Conservation (phyloP, 345 rosid genomes). For the Anacardium occidentale region DNA sequence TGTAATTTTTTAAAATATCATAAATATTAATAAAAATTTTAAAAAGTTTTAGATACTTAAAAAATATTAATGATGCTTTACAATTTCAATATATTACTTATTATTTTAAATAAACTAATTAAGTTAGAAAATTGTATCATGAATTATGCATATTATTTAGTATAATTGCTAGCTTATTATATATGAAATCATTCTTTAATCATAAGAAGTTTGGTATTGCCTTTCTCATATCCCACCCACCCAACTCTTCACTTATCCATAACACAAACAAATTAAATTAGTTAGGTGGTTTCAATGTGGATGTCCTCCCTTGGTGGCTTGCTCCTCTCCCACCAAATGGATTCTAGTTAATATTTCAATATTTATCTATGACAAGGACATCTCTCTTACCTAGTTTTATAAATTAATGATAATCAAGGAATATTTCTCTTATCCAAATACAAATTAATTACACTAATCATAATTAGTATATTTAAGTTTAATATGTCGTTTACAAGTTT, state of each 20-base stretch:
- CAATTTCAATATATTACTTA: too few relatives aligned
- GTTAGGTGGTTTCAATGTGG: constrained; percentile 24
- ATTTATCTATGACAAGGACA: not conserved
- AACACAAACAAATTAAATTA: constrained; percentile 15
- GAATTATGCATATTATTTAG: not conserved
- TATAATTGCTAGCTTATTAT: too few relatives aligned
- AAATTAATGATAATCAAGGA: not conserved
- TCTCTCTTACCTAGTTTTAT: not conserved
- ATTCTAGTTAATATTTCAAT: not conserved
- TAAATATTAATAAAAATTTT: too few relatives aligned
- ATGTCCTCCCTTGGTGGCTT: constrained; percentile 16
- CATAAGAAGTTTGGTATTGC: constrained; percentile 18
- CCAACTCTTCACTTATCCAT: constrained; percentile 25
- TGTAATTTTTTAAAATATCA: too few relatives aligned
- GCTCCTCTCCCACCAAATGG: constrained; percentile 21
- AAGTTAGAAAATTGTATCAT: too few relatives aligned
- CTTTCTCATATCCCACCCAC: constrained; percentile 24
- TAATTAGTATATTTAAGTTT: too few relatives aligned
- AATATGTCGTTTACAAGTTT: too few relatives aligned
- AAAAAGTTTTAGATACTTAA: too few relatives aligned
- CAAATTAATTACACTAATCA: too few relatives aligned
- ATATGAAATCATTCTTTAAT: not conserved
- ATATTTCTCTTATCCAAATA: too few relatives aligned
- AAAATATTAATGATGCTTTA: too few relatives aligned
- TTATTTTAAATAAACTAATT: too few relatives aligned